Evolutionary conservation across 768 basidiomycete genomes (phyloP).

Genomic region (Lactarius indigo): DNA sequence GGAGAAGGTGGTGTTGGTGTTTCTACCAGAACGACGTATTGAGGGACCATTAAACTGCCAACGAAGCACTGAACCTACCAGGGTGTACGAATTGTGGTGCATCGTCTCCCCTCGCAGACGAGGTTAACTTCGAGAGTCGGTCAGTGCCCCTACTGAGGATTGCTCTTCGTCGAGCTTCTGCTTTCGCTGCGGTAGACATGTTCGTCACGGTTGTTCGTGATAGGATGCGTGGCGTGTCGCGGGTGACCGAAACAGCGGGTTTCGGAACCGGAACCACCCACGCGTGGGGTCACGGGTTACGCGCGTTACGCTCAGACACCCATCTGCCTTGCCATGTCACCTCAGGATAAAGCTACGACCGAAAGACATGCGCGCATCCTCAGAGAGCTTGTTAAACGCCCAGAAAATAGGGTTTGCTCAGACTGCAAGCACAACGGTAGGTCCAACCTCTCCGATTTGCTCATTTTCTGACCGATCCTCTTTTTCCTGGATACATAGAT

Average conservation of each 20-base stretch:
- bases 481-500: slow-evolving; percentile 46
- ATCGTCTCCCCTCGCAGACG: slow-evolving; percentile 69
- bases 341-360: slow-evolving; percentile 81
- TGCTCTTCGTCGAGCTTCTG: slow-evolving; percentile 74
- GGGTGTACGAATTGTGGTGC: slow-evolving; percentile 51
- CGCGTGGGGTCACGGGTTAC: slow-evolving; percentile 1
- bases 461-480: background rate
- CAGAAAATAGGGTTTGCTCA: slow-evolving; percentile 92
- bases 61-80: slow-evolving; percentile 37
- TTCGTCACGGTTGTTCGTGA: background rate
- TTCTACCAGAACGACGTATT: slow-evolving; percentile 29
- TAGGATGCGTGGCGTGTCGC: background rate
- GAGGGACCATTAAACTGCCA: background rate
- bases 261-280: background rate
- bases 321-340: slow-evolving; percentile 34
- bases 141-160: slow-evolving; percentile 69
- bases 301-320: background rate
- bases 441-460: slow-evolving; percentile 28
- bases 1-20: slow-evolving; percentile 39
- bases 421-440: slow-evolving; percentile 96
- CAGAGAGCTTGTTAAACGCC: slow-evolving; percentile 80
- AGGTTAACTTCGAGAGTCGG: slow-evolving; percentile 76
- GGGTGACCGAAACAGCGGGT: background rate
- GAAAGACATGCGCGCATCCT: slow-evolving; percentile 76
- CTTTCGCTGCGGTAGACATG: slow-evolving; percentile 55